Evolutionary conservation across 2,329 filamentous ascomycete genomes (phyloP).

Genomic region (Verticillium longisporum): DNA sequence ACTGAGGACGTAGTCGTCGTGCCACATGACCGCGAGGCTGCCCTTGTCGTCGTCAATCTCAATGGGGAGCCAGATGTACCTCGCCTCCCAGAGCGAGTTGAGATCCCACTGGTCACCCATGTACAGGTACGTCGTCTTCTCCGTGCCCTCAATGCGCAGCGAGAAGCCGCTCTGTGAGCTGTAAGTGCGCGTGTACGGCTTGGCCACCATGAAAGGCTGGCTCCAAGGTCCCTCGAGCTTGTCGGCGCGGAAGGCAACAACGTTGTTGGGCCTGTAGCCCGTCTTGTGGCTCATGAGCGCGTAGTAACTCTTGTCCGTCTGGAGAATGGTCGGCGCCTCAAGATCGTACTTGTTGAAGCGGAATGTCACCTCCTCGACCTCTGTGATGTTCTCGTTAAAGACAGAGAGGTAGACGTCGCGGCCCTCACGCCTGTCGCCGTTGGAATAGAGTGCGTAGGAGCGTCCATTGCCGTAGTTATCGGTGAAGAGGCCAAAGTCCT

Average conservation of each 20-base stretch:
- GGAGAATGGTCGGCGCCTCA: slow-evolving; percentile 53
- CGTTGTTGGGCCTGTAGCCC: slow-evolving; percentile 55
- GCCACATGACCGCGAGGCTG: slow-evolving; percentile 39
- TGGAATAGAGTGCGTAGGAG: slow-evolving; percentile 52
- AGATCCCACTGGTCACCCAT: slow-evolving; percentile 44
- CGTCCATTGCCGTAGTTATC: slow-evolving; percentile 48
- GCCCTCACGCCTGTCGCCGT: slow-evolving; percentile 46
- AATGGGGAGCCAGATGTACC: slow-evolving; percentile 49
- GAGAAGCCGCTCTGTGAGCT: slow-evolving; percentile 46
- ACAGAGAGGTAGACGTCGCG: slow-evolving; percentile 50
- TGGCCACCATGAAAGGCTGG: slow-evolving; percentile 41
- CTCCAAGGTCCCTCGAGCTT: slow-evolving; percentile 42
- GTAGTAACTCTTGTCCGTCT: slow-evolving; percentile 53
- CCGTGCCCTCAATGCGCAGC: slow-evolving; percentile 37
- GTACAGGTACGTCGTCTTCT: slow-evolving; percentile 42
- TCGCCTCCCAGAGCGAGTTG: slow-evolving; percentile 45
- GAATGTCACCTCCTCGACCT: slow-evolving; percentile 42
- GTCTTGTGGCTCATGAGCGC: slow-evolving; percentile 58
- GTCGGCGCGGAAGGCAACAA: slow-evolving; percentile 47
- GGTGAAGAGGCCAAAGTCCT: slow-evolving; percentile 55
- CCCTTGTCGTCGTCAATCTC: slow-evolving; percentile 43
- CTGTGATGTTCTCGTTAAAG: slow-evolving; percentile 45
- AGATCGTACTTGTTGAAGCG: slow-evolving; percentile 54
- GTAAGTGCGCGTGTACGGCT: slow-evolving; percentile 41
- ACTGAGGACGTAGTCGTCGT: slow-evolving; percentile 47